These are phyloP conservation scores for Phytopythium boreale DNA, from an alignment of 352 stramenopile species.

Conservation along the genomic window DNA sequence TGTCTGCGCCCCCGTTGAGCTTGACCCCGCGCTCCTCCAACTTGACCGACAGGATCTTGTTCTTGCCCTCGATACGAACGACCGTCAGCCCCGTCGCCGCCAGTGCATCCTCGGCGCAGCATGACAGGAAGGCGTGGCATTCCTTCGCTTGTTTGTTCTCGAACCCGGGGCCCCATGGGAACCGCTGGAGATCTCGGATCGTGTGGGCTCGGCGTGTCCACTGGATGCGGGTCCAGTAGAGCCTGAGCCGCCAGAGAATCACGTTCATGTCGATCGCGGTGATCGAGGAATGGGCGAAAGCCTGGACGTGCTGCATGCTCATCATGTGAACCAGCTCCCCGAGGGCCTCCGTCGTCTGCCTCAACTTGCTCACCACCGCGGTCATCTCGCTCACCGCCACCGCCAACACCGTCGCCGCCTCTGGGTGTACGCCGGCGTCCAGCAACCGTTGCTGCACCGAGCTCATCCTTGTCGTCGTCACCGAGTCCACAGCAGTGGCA, in stretches of 20 bases:
- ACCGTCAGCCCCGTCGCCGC: too few relatives aligned
- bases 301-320: not conserved
- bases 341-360: not conserved
- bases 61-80: too few relatives aligned
- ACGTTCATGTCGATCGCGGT: not conserved
- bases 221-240: not conserved
- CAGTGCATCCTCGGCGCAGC: too few relatives aligned
- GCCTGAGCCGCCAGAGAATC: not conserved
- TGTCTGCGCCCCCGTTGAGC: too few relatives aligned
- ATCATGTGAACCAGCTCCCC: not conserved
- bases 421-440: not conserved
- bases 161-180: too few relatives aligned
- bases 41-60: too few relatives aligned
- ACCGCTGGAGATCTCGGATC: too few relatives aligned
- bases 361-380: too few relatives aligned
- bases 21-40: too few relatives aligned
- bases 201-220: not conserved
- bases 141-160: too few relatives aligned
- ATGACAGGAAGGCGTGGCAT: too few relatives aligned
- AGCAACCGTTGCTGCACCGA: not conserved
- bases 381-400: not conserved
- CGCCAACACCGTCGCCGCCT: not conserved
- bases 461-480: too few relatives aligned
- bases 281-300: not conserved
- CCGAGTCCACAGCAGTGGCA: not conserved